Evolutionary conservation across 2,329 filamentous ascomycete genomes (phyloP), one percentile per base, ranked within the genome.

Genomic region (Hyphodiscus sp.): DNA sequence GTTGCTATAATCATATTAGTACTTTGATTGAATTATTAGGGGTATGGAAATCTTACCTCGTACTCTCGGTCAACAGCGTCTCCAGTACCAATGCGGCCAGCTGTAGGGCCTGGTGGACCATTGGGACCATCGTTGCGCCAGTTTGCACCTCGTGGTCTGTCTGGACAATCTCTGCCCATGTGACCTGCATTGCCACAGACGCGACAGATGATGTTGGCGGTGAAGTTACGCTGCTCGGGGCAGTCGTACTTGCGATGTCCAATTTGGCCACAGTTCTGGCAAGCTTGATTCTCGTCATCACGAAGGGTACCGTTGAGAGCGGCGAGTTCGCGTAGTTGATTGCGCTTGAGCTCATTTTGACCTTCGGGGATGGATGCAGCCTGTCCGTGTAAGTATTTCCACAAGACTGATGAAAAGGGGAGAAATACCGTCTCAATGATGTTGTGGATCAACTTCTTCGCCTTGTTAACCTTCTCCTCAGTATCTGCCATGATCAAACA

Each of bases 401-500:
- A 7, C 33, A 26, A 20, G 8, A 8, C 41, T 42, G 18, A 9
- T 30, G n/a, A 26, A 19, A n/a, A 20, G n/a, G 18, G 19, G 10
- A 49, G 45, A 81, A 87, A 76, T 79, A 95, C 92, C 56, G 94
- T 99, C 74, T 99, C 94, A 69, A 99, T 97, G 67, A 99, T 88
- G 63, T 97, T 96, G 74, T 99, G 92, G 60, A 99, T 96, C 58
- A 97, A 75, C 74, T 95, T 91, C 79, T 97, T 99, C 62, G 94
- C 94, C 75, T 97, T 99, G 78, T 95, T 95, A 70, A 99, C 91
- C 77, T 99, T 99, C 59, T 99, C 94, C 76, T 99, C 95, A 41
- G 92, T 97, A 69, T 99, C 94, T 68, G 94, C 94, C 94, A 99
- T 99, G 76, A 99, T 97, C 70, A 99, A 78, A 74, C 94, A 99